These are phyloP conservation scores for Selaginella tamariscina DNA, from an alignment of 75 land plant genomes.

Conservation along the genomic window DNA sequence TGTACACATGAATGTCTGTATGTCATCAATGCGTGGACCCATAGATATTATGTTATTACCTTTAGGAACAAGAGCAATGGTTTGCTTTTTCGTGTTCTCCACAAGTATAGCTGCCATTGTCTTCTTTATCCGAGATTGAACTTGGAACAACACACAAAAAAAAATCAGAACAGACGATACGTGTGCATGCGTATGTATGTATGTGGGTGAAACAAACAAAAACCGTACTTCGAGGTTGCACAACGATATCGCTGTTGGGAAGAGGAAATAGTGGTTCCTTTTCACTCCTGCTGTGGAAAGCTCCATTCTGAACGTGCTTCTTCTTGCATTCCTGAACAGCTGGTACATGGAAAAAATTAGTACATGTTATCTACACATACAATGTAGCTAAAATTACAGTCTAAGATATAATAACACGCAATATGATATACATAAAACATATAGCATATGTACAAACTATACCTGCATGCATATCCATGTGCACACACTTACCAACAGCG, in stretches of 20 bases:
- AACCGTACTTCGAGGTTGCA: slow-evolving; percentile 13
- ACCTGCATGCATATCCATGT: no score
- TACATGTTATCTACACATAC: background rate
- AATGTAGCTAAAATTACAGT: background rate
- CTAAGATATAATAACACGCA: slow-evolving; percentile 8
- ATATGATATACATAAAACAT: background rate
- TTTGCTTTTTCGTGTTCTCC: slow-evolving; percentile 63
- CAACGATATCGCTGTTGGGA: slow-evolving; percentile 7
- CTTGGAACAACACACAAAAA: no score
- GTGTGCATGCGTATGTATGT: no score
- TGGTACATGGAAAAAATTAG: slow-evolving; percentile 18
- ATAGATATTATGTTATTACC: no score
- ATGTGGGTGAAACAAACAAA: no score
- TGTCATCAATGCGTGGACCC: no score
- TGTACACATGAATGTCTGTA: no score
- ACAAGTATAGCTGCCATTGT: slow-evolving; percentile 77
- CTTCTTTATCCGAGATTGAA: slow-evolving; percentile 40
- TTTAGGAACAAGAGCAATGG: slow-evolving; percentile 62
- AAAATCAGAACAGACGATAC: slow-evolving; percentile 14
- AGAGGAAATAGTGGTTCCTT: slow-evolving; percentile 63
- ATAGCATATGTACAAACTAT: no score
- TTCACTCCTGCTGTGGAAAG: slow-evolving; percentile 24
- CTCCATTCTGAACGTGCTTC: slow-evolving; percentile 29
- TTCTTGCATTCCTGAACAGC: slow-evolving; percentile 43
- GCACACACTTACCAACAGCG: slow-evolving; percentile 33